Evolutionary conservation across 2,329 filamentous ascomycete genomes (phyloP), one percentile per base, ranked within the genome.

Genomic region (Claviceps humidiphila): DNA sequence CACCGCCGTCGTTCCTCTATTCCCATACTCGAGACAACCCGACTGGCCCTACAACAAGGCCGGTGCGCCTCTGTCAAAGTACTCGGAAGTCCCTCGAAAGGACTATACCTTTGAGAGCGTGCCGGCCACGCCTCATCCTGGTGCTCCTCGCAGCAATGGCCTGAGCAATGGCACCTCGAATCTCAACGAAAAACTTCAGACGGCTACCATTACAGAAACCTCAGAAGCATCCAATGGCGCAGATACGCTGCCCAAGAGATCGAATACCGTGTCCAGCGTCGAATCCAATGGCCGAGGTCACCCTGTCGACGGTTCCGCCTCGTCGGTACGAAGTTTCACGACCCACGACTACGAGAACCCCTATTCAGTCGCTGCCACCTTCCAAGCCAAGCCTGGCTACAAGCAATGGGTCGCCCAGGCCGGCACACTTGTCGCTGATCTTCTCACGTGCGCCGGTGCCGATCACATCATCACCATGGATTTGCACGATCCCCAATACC

Each of bases 401-500:
- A 93, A 93, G 73, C 89, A 95, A 72, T 98, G 93, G 93, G 91
- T 98, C 57, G 93, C 93, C 22, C 93, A 97, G 71, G 90, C 93
- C 43, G 93, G 93, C 55, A 97, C 90, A 34, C 78, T 98, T 53
- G 86, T 98, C 48, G 93, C 93, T 49, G 90, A 97, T 66, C 80
- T 98, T 45, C 76, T 98, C 58, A 96, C 89, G 42, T 96, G 90
- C 70, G 91, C 93, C 57, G 93, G 93, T 58, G 89, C 93, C 46
- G 91, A 98, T 67, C 93, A 97, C 69, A 85, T 95, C 65, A 96
- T 97, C 66, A 96, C 91, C 37, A 94, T 98, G 87, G 93, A 98
- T 65, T 78, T 98, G 50, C 89, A 93, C 66, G 91, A 96, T 67
- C 87, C 89, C 43, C 89, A 98, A 69, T 97, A 97, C 64, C 93